These are phyloP conservation scores for Lophiotrema nucula DNA, from an alignment of 495 filamentous ascomycete genomes.

Conservation along the genomic window DNA sequence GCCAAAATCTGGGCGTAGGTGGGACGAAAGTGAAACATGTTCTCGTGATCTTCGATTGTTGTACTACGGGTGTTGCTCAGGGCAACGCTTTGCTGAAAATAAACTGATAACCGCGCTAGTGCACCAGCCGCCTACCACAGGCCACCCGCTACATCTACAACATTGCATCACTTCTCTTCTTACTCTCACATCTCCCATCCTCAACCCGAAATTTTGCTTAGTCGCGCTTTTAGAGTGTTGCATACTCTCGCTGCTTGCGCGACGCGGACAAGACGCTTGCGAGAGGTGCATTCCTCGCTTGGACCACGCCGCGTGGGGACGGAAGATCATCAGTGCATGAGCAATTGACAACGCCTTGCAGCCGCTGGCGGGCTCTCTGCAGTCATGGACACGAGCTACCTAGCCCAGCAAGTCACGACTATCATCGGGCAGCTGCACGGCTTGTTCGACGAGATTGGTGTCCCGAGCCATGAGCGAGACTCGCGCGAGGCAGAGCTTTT, in stretches of 20 bases:
- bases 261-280: background rate
- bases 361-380: slow-evolving; percentile 27
- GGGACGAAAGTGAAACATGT: background rate
- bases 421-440: slow-evolving; percentile 89
- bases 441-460: slow-evolving; percentile 94
- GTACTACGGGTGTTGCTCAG: slow-evolving; percentile 9
- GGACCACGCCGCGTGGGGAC: slow-evolving; percentile 13
- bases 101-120: slow-evolving; percentile 2
- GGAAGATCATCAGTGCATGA: slow-evolving; percentile 35
- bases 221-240: background rate
- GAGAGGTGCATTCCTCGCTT: slow-evolving; percentile 25
- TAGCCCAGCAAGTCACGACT: slow-evolving; percentile 88
- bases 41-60: slow-evolving; percentile 3
- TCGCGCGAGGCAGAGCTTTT: slow-evolving; percentile 86
- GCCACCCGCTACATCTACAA: slow-evolving; percentile 3
- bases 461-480: slow-evolving; percentile 85
- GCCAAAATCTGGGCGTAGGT: too few relatives aligned
- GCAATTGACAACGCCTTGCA: slow-evolving; percentile 10
- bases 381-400: slow-evolving; percentile 82
- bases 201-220: background rate
- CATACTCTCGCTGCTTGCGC: background rate
- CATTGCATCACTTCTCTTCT: slow-evolving; percentile 14
- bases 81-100: slow-evolving; percentile 5
- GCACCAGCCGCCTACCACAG: slow-evolving; percentile 1
- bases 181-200: background rate